phyloP scores from a whole-genome alignment of 805 yeast species.

The Saturnispora hagleri region DNA sequence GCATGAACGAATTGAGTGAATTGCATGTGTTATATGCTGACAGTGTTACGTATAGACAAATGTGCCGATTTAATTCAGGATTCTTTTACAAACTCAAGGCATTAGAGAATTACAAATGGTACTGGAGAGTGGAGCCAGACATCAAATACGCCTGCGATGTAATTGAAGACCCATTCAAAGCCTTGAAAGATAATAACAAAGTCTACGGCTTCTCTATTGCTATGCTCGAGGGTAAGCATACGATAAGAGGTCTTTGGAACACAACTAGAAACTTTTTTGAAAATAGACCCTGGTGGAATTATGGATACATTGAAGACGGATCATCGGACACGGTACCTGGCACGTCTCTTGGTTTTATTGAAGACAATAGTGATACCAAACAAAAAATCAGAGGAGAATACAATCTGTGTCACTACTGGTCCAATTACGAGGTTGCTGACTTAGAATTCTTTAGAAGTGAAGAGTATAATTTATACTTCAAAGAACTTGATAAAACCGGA shows the following conservation, averaged over 20 bases:
- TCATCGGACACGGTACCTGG: conserved; percentile 27
- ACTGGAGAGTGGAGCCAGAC: conserved; percentile 53
- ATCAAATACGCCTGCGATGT: conserved; percentile 42
- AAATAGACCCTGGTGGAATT: conserved; percentile 11
- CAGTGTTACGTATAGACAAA: conserved; percentile 56
- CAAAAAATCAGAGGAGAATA: conserved; percentile 36
- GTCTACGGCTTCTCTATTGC: conserved; percentile 43
- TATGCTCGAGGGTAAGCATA: conserved; percentile 37
- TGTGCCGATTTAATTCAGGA: conserved; percentile 45
- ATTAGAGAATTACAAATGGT: conserved; percentile 39
- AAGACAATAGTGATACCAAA: conserved; percentile 32
- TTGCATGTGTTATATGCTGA: conserved; percentile 45
- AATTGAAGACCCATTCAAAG: conserved; percentile 38
- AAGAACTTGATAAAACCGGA: conserved; percentile 48
- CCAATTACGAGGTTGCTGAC: conserved; percentile 58
- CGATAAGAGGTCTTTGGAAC: conserved; percentile 43
- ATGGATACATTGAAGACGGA: conserved; percentile 3
- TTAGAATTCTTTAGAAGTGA: conserved; percentile 50
- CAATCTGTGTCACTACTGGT: conserved; percentile 54
- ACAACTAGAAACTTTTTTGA: conserved; percentile 35
- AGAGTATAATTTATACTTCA: conserved; percentile 45
- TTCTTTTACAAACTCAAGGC: conserved; percentile 45
- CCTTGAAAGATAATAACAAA: conserved; percentile 39
- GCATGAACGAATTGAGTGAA: conserved; percentile 21
- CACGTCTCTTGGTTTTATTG: conserved; percentile 37